Evolutionary conservation across 2,329 filamentous ascomycete species (phyloP).

Genomic region (Podosphaera xanthii): DNA sequence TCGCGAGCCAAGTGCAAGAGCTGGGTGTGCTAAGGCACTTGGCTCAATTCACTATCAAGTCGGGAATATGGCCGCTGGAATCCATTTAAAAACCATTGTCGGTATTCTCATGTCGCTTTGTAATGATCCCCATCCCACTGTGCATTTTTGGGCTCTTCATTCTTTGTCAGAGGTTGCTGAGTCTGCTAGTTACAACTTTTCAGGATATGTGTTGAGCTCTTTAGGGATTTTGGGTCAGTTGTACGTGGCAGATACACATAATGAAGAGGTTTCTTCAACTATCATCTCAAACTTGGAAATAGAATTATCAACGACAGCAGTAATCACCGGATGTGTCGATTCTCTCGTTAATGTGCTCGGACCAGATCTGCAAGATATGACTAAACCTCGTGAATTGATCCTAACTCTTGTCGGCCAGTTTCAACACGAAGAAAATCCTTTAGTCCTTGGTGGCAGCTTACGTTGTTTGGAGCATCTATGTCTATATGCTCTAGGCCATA

Average conservation of each 20-base stretch:
- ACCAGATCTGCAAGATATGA: conserved; percentile 79
- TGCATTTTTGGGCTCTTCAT: conserved; percentile 92
- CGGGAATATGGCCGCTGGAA: conserved; percentile 89
- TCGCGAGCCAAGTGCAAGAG: conserved; percentile 74
- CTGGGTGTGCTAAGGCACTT: conserved; percentile 81
- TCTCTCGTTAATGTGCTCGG: conserved; percentile 93
- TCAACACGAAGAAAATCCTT: conserved; percentile 45
- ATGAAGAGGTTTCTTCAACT: conserved; percentile 55
- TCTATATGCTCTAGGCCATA: conserved; percentile 69
- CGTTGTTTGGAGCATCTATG: conserved; percentile 77
- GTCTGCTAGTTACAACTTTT: conserved; percentile 79
- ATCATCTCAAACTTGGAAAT: conserved; percentile 80
- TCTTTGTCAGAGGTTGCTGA: conserved; percentile 71
- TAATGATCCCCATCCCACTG: conserved; percentile 81
- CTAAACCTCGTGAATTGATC: conserved; percentile 79
- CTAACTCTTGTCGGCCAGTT: conserved; percentile 70
- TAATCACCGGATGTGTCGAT: conserved; percentile 72
- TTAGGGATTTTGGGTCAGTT: conserved; percentile 86
- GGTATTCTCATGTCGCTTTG: conserved; percentile 94
- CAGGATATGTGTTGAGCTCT: conserved; percentile 69
- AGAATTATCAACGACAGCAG: conserved; percentile 58
- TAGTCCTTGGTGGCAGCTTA: conserved; percentile 54
- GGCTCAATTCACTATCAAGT: conserved; percentile 89
- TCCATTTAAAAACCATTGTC: conserved; percentile 92
- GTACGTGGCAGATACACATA: conserved; percentile 79